phyloP scores from a whole-genome alignment of 768 basidiomycete species.

The Suillus placidus region DNA sequence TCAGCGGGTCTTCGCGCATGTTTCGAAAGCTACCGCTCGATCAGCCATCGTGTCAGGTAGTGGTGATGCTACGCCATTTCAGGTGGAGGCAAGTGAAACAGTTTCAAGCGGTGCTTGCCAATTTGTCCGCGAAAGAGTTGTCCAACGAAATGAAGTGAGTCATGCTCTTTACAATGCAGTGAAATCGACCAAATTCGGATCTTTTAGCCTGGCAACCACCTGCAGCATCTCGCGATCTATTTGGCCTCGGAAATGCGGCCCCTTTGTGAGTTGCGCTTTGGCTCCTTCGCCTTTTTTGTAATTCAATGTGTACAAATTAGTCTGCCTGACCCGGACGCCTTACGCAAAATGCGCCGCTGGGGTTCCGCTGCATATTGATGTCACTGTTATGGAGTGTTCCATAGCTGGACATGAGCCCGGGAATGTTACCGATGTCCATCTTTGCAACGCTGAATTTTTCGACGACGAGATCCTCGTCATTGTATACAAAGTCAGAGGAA shows the following conservation, averaged over 20 bases:
- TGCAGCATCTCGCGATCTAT: conserved; percentile 57
- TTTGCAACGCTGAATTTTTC: conserved; percentile 77
- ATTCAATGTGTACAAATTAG: conserved; percentile 46
- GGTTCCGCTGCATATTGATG: conserved; percentile 43
- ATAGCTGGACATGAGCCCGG: conserved; percentile 36
- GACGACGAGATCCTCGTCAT: conserved; percentile 72
- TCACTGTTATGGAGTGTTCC: conserved; percentile 55
- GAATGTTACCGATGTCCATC: conserved; percentile 43
- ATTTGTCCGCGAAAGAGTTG: conserved; percentile 58
- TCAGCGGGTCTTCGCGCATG: conserved; percentile 61
- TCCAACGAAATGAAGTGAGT: conserved; percentile 53
- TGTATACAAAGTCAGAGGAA: conserved; percentile 55
- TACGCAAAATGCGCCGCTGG: conserved; percentile 45
- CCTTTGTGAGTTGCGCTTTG: conserved; percentile 46
- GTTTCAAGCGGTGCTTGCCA: conserved; percentile 34
- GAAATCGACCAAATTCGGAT: conserved; percentile 32
- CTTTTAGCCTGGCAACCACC: conserved; percentile 44
- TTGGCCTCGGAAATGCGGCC: conserved; percentile 42
- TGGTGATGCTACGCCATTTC: conserved; percentile 32
- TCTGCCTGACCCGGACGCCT: conserved; percentile 58
- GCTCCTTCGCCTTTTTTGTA: conserved; percentile 25
- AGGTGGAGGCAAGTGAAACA: conserved; percentile 36
- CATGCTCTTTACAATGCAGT: conserved; percentile 27
- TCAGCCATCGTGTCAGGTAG: conserved; percentile 48
- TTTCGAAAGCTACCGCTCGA: conserved; percentile 64